Conservation (phyloP, 2,329 filamentous ascomycete genomes). For the Botryotinia convoluta region DNA sequence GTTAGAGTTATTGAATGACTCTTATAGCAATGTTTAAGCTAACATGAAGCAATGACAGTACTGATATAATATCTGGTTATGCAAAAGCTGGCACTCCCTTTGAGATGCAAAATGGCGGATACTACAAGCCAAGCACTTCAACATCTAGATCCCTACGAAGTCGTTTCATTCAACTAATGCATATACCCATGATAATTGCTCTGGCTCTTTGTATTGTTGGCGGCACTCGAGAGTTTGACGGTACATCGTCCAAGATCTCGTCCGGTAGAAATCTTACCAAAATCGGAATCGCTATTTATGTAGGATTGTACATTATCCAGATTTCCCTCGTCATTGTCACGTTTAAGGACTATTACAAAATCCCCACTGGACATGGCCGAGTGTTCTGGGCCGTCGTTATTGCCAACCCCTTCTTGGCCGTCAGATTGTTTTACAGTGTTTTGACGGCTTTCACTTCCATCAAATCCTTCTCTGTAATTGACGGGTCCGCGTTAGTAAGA, state of each 20-base stretch:
- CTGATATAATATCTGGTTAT: not conserved
- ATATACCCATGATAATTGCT: slow-evolving; percentile 33
- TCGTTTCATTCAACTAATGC: slow-evolving; percentile 33
- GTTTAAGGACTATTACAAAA: slow-evolving; percentile 30
- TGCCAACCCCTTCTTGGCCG: slow-evolving; percentile 36
- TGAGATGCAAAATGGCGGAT: not conserved
- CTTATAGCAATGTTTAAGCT: not conserved
- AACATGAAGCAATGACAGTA: not conserved
- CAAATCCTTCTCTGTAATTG: slow-evolving; percentile 30
- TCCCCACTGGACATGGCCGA: slow-evolving; percentile 35
- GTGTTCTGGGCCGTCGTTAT: slow-evolving; percentile 35
- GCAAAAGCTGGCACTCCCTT: not conserved
- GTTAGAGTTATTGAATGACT: not conserved
- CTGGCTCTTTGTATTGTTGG: slow-evolving; percentile 37
- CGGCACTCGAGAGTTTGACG: slow-evolving; percentile 28
- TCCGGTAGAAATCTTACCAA: slow-evolving; percentile 30
- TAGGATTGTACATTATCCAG: slow-evolving; percentile 34
- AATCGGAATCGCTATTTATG: slow-evolving; percentile 34
- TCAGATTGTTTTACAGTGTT: slow-evolving; percentile 38
- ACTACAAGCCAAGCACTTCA: slow-evolving; percentile 22
- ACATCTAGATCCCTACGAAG: slow-evolving; percentile 32
- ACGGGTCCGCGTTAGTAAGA: slow-evolving; percentile 33
- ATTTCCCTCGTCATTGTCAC: slow-evolving; percentile 29
- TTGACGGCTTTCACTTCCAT: slow-evolving; percentile 33
- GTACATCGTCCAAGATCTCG: slow-evolving; percentile 25